Evolutionary conservation across 2,329 filamentous ascomycete genomes (phyloP), one percentile per base, ranked within the genome.

Genomic region (Cladosporium velox): DNA sequence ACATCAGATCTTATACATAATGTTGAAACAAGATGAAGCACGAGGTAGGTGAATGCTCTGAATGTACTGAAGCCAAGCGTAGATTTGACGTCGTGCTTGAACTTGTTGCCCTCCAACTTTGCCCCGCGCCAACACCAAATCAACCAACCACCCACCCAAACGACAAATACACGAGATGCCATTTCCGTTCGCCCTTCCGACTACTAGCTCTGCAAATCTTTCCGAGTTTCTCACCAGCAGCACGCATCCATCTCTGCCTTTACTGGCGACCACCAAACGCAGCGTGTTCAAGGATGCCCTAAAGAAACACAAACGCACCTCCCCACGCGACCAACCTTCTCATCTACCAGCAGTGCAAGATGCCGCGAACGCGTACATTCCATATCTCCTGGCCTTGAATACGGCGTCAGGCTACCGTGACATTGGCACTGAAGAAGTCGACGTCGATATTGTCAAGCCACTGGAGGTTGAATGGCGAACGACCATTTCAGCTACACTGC

Each of bases 291-390:
- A 92, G 72, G 89, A 94, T 77, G 86, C 88, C 2, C 84, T 99
- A 67, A 98, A 98, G 80, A 88, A 88, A 72, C 89, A 97, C 83
- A 98, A 97, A 79, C 88, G 92, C 62, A 86, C 97, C n/a, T 85
- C 91, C 4, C 84, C 90, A 10, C 77, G 86, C 11, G 88, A 91
- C 28, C 91, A 92, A 77, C 81, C 87, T 6, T 83, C 88, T 26
- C 88, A 92, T 74, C 84, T 99, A 6, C 83, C 87, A 28, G 85
- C 86, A 6, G 83, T 98, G 44, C 83, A 91, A 64, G 84, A 88
- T 38, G 86, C 88, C 47, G 76, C 97, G 12, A 88, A 89, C 66
- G 85, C 85, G 67, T 99, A 98, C 75, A 82, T 97, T 11, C 92
- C 93, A 0, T 96, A 94, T 73, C 85, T 97, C 0, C 83, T 95